phyloP scores from a whole-genome alignment of 2,329 filamentous ascomycete species.

The Thermoascus crustaceus region DNA sequence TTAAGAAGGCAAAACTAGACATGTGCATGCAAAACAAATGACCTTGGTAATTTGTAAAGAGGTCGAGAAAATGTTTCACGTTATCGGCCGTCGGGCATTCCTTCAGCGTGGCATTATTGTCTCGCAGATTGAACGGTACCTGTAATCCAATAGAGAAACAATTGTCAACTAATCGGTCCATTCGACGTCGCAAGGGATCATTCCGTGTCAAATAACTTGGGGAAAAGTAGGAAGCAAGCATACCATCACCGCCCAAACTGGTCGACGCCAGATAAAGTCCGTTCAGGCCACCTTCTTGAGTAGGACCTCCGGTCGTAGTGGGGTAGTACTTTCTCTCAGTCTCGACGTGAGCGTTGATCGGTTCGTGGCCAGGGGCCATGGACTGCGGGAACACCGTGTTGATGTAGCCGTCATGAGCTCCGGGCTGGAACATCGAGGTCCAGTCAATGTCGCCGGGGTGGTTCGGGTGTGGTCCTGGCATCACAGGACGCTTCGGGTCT shows the following conservation, averaged over 20 bases:
- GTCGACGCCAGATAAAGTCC: constrained; percentile 41
- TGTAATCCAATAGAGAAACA: constrained; percentile 50
- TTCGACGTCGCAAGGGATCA: constrained; percentile 47
- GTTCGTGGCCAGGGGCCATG: constrained; percentile 61
- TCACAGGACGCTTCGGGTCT: constrained; percentile 42
- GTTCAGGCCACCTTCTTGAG: constrained; percentile 39
- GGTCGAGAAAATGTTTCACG: constrained; percentile 61
- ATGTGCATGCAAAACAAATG: constrained; percentile 68
- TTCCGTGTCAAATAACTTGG: no score
- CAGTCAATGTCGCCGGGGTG: constrained; percentile 57
- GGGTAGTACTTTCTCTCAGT: constrained; percentile 47
- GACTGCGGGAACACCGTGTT: constrained; percentile 56
- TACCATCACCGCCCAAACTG: constrained; percentile 40
- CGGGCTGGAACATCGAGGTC: constrained; percentile 70
- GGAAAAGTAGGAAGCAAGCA: constrained; percentile 37
- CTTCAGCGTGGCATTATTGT: constrained; percentile 40
- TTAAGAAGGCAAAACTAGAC: constrained; percentile 59
- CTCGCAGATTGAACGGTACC: constrained; percentile 49
- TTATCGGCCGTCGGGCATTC: constrained; percentile 58
- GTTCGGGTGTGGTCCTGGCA: constrained; percentile 54
- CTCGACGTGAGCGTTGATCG: constrained; percentile 58
- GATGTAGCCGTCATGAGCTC: constrained; percentile 59
- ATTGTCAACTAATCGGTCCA: constrained; percentile 48
- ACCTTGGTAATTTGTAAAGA: constrained; percentile 64
- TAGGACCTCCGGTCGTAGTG: constrained; percentile 34